A percentile compares a stretch with the other conserved stretches of the same genome.
phyloP scores from a whole-genome alignment of 2,329 filamentous ascomycete genomes.

The Colletotrichum aenigma region DNA sequence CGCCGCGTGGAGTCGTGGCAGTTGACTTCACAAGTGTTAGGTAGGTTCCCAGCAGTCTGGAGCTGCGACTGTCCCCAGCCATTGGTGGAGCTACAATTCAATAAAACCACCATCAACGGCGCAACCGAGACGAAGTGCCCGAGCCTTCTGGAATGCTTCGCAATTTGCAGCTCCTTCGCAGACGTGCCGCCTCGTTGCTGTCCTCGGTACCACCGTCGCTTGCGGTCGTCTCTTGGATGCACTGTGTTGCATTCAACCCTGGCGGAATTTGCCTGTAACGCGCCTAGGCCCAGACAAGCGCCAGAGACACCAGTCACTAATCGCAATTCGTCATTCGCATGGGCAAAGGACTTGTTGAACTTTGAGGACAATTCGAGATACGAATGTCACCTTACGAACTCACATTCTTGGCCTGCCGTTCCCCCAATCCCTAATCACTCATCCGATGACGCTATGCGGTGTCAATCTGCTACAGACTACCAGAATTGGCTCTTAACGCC shows the following conservation, averaged over 20 bases:
- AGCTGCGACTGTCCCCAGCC: neutral
- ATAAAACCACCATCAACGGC: neutral
- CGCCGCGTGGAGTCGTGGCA: neutral
- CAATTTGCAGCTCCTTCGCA: neutral
- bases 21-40: neutral
- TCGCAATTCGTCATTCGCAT: neutral
- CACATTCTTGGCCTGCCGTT: neutral
- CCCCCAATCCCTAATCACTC: neutral
- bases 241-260: conserved; percentile 12
- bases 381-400: neutral
- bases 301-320: neutral
- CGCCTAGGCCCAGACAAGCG: neutral
- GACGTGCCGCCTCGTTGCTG: neutral
- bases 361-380: neutral
- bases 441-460: neutral
- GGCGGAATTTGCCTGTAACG: conserved; percentile 6
- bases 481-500: neutral
- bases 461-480: neutral
- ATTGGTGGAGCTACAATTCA: neutral
- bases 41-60: neutral
- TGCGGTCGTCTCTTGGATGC: neutral
- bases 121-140: neutral
- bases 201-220: neutral
- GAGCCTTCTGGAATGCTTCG: neutral
- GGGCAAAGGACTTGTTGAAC: neutral